phyloP scores from a whole-genome alignment of 257 asterid species.

The Primulina eburnea region DNA sequence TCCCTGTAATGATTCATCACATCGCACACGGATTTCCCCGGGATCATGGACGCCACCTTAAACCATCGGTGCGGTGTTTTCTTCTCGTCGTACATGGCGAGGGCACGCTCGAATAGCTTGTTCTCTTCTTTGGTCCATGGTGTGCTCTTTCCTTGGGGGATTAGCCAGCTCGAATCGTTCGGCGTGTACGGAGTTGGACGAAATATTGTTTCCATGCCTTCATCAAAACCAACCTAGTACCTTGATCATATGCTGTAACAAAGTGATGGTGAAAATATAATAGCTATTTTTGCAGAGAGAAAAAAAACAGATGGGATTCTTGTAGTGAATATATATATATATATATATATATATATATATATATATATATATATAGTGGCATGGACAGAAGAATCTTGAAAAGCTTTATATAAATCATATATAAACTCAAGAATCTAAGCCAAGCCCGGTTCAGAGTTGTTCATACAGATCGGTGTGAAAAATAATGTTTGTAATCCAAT shows the following conservation, averaged over 20 bases:
- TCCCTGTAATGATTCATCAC: constrained; percentile 65
- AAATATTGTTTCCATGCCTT: constrained; percentile 46
- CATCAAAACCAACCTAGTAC: background rate
- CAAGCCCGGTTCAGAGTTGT: constrained; percentile 25
- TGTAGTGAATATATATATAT: background rate
- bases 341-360: background rate
- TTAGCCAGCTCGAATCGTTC: constrained; percentile 33
- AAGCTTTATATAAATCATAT: background rate
- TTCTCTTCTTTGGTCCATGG: constrained; percentile 80
- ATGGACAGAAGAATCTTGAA: constrained; percentile 33
- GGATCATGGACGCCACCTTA: constrained; percentile 59
- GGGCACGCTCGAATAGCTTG: constrained; percentile 70
- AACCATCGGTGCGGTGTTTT: constrained; percentile 68
- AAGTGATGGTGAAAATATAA: background rate
- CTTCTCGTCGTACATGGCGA: constrained; percentile 62
- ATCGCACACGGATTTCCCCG: constrained; percentile 70
- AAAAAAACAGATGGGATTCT: constrained; percentile 25
- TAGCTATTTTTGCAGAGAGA: background rate
- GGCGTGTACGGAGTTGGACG: constrained; percentile 34
- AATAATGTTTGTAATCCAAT: no score
- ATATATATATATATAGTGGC: constrained; percentile 13
- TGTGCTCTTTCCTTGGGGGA: constrained; percentile 33
- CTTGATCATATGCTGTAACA: background rate
- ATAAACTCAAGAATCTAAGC: background rate
- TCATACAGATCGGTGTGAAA: background rate